Evolutionary conservation across 805 yeast species (phyloP).

Genomic region (Tetrapisispora pingtungensis): DNA sequence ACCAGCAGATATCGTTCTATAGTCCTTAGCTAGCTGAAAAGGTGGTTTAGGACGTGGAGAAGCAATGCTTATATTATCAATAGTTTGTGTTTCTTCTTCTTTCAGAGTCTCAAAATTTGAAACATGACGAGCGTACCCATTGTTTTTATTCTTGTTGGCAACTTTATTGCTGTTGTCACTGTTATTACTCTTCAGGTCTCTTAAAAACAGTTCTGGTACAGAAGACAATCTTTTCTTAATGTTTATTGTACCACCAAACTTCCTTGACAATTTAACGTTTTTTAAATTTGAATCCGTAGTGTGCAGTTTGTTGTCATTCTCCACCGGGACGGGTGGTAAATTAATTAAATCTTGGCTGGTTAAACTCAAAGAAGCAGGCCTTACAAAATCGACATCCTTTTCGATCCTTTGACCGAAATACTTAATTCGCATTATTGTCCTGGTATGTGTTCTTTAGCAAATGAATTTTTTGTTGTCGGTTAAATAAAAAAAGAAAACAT

Average conservation of each 20-base stretch:
- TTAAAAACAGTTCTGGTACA: slow-evolving; percentile 25
- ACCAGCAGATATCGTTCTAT: neutral
- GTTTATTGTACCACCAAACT: slow-evolving; percentile 22
- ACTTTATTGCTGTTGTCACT: neutral
- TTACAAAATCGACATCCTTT: slow-evolving; percentile 18
- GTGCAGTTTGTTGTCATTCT: neutral
- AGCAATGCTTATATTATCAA: neutral
- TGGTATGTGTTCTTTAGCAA: neutral
- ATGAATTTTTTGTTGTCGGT: no score
- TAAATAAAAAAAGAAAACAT: no score
- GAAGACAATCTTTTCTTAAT: slow-evolving; percentile 23
- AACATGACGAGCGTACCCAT: slow-evolving; percentile 2
- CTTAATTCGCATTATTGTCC: slow-evolving; percentile 20
- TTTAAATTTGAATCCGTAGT: slow-evolving; percentile 1
- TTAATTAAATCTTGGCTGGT: slow-evolving; percentile 20
- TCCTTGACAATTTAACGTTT: slow-evolving; percentile 11
- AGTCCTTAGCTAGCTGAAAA: neutral
- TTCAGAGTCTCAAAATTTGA: slow-evolving; percentile 3
- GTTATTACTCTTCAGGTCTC: slow-evolving; percentile 13
- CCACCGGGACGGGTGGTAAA: slow-evolving; percentile 16
- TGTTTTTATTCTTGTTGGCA: no score
- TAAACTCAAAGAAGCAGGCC: slow-evolving; percentile 26
- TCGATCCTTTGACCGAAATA: slow-evolving; percentile 24
- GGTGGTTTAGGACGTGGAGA: neutral
- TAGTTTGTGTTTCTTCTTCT: slow-evolving; percentile 1